These are phyloP conservation scores for Neurospora sp. DNA, from an alignment of 495 filamentous ascomycete genomes.

Conservation along the genomic window DNA sequence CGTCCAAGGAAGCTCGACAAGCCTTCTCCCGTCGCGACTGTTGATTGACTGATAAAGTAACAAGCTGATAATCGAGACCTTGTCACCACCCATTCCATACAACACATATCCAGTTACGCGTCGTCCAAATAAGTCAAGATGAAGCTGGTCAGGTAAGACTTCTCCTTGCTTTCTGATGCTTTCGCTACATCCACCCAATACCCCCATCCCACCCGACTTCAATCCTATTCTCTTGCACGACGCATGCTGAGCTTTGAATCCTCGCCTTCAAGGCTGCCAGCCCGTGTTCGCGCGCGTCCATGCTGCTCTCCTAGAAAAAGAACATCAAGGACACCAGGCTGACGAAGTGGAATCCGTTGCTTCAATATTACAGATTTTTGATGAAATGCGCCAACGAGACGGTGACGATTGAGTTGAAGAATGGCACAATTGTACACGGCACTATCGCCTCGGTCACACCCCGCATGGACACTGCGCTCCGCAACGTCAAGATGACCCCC, in stretches of 20 bases:
- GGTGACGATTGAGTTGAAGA: conserved; percentile 94
- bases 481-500: conserved; percentile 88
- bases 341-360: not conserved
- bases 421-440: conserved; percentile 91
- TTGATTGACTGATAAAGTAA: not conserved
- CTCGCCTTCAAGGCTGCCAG: conserved; percentile 14
- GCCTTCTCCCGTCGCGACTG: not conserved
- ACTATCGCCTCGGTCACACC: conserved; percentile 92
- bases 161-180: not conserved
- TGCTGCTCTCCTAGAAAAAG: conserved; percentile 1
- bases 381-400: conserved; percentile 99
- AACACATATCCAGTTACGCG: not conserved
- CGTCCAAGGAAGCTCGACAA: not conserved
- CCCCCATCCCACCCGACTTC: not conserved
- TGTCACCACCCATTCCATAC: not conserved
- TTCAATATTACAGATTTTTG: conserved; percentile 56
- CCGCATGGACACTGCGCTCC: conserved; percentile 92
- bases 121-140: conserved; percentile 45
- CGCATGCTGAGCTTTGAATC: conserved; percentile 14
- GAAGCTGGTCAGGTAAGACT: conserved; percentile 94
- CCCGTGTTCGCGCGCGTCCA: not conserved
- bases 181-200: conserved; percentile 5
- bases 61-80: not conserved
- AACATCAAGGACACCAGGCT: not conserved
- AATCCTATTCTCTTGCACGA: not conserved